Conservation (phyloP, 169 alveolate species). For the Cryptosporidium sp. region DNA sequence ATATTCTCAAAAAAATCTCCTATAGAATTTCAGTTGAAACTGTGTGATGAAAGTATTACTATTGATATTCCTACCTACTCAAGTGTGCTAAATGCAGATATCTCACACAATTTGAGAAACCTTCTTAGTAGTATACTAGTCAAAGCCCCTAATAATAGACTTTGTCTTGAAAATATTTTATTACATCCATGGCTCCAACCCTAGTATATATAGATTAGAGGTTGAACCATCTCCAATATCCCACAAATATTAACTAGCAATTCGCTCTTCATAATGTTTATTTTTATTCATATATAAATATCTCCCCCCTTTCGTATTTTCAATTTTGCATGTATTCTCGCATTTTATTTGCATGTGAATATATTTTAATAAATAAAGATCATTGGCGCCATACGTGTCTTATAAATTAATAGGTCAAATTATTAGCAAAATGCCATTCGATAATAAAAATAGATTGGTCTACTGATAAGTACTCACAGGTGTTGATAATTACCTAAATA, state of each 20-base stretch:
- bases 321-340: not conserved
- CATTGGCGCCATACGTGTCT: constrained; percentile 35
- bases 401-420: not conserved
- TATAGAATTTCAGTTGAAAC: constrained; percentile 37
- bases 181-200: constrained; percentile 28
- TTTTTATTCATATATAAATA: not conserved
- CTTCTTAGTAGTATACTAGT: constrained; percentile 19
- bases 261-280: not conserved
- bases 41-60: constrained; percentile 5
- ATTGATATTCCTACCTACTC: constrained; percentile 52
- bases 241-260: not conserved
- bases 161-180: constrained; percentile 12
- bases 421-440: not conserved
- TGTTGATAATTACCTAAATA: not conserved
- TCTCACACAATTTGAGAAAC: constrained; percentile 4
- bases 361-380: not conserved
- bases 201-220: not conserved
- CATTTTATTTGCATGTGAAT: not conserved
- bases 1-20: constrained; percentile 52
- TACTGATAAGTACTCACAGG: not conserved
- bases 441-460: not conserved
- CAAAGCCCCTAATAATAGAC: constrained; percentile 14
- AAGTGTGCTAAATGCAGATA: constrained; percentile 5
- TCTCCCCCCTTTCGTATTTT: not conserved
- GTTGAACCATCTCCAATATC: not conserved